Evolutionary conservation across 1,139 yeast genomes (phyloP), one percentile per base, ranked within the genome.

Genomic region (Blastobotrys elegans): DNA sequence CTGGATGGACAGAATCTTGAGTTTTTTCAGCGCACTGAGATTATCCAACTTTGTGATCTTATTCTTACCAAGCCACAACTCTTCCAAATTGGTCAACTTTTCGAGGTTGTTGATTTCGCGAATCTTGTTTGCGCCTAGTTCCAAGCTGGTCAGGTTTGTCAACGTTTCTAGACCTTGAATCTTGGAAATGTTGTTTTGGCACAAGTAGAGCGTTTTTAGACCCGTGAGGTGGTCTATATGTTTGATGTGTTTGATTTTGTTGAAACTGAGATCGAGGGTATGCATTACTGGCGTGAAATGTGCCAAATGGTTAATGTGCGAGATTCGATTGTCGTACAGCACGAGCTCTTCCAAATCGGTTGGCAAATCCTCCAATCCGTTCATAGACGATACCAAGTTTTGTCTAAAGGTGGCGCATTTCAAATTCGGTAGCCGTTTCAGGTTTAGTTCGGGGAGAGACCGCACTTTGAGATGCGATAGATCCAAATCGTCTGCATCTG

Each of bases 1-100:
- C 66, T 92, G 98, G 49, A 94, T 87, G 2, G 97, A 88, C 47
- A 94, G 72, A 13, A 92, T 79, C 47, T 79, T 76, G 57, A 94
- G 73, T 52, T 84, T 84, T 38, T 67, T 65, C 52, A 92, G 72
- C n/a, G 70, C 69, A 31, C 70, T 67, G 52, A 94, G 69, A 60
- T 86, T 85, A 49, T 84, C 77, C 40, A 94, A 69, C 61, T 70
- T 76, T 1, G 76, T 63, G 47, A 94, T 87, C 52, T 78, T 76
- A 65, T 94, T 94, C 62, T 90, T 89, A 36, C 98, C 98, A 39
- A 94, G 72, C 98, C 98, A 94, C 44, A 94, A 70, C 64, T 90
- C 87, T 54, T 79, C 78, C 46, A 94, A 69, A 45, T 75, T 77
- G 0, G 66, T 67, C 50, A 87, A 69, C 1, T 62, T 59, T 14